A percentile compares a stretch with the other conserved stretches of the same genome.
Conservation (phyloP, 768 basidiomycete genomes). For the Neoboletus subvelutipes region DNA sequence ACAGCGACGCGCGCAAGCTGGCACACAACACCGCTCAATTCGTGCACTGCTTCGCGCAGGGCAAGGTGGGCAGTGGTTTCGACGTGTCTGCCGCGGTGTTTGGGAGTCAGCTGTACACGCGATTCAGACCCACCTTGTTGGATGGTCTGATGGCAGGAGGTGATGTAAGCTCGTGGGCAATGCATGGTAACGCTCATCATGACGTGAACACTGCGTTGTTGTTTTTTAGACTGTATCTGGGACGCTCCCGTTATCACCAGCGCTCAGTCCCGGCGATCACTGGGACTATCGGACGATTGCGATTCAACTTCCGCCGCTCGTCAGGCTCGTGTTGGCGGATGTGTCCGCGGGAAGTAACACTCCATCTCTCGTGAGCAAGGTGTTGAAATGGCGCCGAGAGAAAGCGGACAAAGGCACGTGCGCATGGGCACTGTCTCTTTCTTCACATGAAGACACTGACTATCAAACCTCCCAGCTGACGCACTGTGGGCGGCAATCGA, state of each 20-base stretch:
- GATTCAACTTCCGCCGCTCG: conserved; percentile 81
- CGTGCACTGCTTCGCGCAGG: conserved; percentile 94
- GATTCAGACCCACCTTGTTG: conserved; percentile 67
- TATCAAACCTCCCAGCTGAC: conserved; percentile 43
- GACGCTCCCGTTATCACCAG: conserved; percentile 42
- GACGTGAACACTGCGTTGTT: not conserved
- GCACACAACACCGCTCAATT: conserved; percentile 95
- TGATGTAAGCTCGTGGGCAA: conserved; percentile 20
- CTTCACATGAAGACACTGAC: not conserved
- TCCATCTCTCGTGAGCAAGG: conserved; percentile 88
- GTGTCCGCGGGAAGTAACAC: conserved; percentile 97
- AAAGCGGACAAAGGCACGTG: conserved; percentile 52
- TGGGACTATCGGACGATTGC: conserved; percentile 75
- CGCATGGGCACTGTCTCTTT: not conserved
- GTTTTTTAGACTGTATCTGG: conserved; percentile 14
- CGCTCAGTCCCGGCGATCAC: conserved; percentile 50
- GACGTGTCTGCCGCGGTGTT: conserved; percentile 93
- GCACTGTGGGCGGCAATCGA: conserved; percentile 66
- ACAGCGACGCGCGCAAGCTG: conserved; percentile 52
- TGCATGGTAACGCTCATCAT: not conserved
- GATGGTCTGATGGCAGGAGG: conserved; percentile 23
- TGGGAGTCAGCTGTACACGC: conserved; percentile 90
- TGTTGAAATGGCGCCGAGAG: conserved; percentile 83
- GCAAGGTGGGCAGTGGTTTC: conserved; percentile 97
- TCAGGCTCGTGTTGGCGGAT: conserved; percentile 88